Evolutionary conservation across 2,329 filamentous ascomycete species (phyloP).

Genomic region (Orbilia brochopaga): DNA sequence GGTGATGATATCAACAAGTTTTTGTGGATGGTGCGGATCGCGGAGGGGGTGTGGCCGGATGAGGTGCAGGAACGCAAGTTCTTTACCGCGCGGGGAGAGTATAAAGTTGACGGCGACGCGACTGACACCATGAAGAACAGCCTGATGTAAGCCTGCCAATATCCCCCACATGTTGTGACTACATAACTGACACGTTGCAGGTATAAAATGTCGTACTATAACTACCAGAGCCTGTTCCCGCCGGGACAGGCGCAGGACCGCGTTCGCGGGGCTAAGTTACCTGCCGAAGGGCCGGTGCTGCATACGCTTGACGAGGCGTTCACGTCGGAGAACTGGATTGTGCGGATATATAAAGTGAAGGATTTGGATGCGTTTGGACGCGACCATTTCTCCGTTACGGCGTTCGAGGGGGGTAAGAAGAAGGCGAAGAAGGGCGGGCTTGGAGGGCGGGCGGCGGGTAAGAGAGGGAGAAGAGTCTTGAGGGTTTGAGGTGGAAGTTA

Average conservation of each 20-base stretch:
- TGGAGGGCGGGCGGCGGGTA: constrained; percentile 51
- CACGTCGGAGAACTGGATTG: constrained; percentile 99
- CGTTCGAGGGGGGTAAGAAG: constrained; percentile 64
- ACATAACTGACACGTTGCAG: constrained; percentile 60
- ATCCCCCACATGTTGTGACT: background rate
- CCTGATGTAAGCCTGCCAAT: constrained; percentile 61
- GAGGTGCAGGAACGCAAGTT: constrained; percentile 97
- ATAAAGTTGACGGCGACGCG: constrained; percentile 89
- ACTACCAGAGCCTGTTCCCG: constrained; percentile 90
- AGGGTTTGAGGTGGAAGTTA: constrained; percentile 1
- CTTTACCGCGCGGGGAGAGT: constrained; percentile 92
- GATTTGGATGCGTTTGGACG: constrained; percentile 94
- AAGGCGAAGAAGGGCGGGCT: constrained; percentile 59
- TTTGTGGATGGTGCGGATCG: constrained; percentile 99
- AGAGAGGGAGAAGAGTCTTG: constrained; percentile 32
- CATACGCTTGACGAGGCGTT: constrained; percentile 94
- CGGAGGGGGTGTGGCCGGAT: constrained; percentile 99
- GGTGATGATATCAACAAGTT: constrained; percentile 99
- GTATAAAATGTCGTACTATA: constrained; percentile 99
- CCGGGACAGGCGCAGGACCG: constrained; percentile 87
- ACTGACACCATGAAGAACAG: constrained; percentile 99
- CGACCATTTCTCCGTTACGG: constrained; percentile 73
- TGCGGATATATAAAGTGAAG: constrained; percentile 99
- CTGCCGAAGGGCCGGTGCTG: constrained; percentile 82
- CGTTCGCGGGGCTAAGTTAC: constrained; percentile 79